A percentile compares a stretch with the other conserved stretches of the same genome.
Evolutionary conservation across 2,329 filamentous ascomycete species (phyloP).

Genomic region (Aureobasidium leucospermi): DNA sequence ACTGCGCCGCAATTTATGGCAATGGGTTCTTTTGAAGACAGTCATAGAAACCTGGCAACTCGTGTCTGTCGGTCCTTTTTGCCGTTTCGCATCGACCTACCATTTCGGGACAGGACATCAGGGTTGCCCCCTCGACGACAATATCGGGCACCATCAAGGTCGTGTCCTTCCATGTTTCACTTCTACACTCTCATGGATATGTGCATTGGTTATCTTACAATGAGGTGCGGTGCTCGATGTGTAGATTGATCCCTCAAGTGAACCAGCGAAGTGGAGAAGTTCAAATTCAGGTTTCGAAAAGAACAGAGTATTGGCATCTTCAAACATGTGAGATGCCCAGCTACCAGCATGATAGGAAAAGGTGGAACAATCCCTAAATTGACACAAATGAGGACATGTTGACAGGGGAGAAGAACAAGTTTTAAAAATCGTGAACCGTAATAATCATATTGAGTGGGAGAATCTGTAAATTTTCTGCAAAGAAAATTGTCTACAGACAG

Average conservation of each 20-base stretch:
- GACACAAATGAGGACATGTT: background rate
- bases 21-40: background rate
- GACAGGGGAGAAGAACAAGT: background rate
- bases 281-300: too few species aligned
- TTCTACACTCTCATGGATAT: too few species aligned
- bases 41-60: background rate
- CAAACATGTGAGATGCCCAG: too few species aligned
- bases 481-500: conserved; percentile 13
- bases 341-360: too few species aligned
- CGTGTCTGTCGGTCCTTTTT: background rate
- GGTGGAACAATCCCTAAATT: too few species aligned
- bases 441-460: conserved; percentile 12
- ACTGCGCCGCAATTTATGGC: background rate
- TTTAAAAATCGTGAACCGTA: background rate
- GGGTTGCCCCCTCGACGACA: background rate
- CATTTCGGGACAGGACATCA: background rate
- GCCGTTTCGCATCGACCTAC: background rate
- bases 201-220: too few species aligned
- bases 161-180: background rate
- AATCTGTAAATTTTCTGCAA: conserved; percentile 8
- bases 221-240: too few species aligned
- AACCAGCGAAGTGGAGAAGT: too few species aligned
- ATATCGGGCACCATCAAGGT: background rate
- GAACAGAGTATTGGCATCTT: too few species aligned
- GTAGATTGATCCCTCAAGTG: too few species aligned